Base-by-base conservation (phyloP, 495 filamentous ascomycete genomes). In the Oidiodendron maius region DNA sequence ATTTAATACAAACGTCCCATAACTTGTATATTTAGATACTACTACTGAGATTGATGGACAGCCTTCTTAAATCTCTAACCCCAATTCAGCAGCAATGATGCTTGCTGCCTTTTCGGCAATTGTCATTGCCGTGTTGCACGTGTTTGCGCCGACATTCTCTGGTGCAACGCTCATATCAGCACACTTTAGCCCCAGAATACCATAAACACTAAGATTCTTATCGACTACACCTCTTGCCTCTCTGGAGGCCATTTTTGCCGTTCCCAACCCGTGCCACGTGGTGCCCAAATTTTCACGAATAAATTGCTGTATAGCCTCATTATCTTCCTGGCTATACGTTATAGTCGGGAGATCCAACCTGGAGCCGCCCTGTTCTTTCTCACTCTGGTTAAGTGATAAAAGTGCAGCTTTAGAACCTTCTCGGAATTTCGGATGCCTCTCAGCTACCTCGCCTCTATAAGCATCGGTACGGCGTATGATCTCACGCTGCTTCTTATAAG, bases 81-180 rank as follows among this genome's bases (percentile, higher is more conserved):
- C 70, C 17, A 82, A 59, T 53, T 82, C 69, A 52, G 65, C 60
- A 3, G 70, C 71, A 55, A 78, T 67, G 20, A 84, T 74, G 37
- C 72, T 68, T 1, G 81, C 79, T 15, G 70, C 79, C 64, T 75
- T 82, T 63, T 84, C 80, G 6, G 78, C 79, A 32, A 84, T 61
- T 28, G 72, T 52, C 52, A 84, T 57, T 1, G 79, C 81, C 1
- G 74, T 79, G 51, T 79, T 81, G 45, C 72, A 71, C 2, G 79
- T 83, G 55, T 85, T 85, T 6, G 75, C 74, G 11, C 53, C 77
- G 1, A 84, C 74, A 57, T 83, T 83, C 52, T 68, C 64, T 2
- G 80, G 78, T 13, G 63, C 64, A 26, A 82, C 69, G 28, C 65
- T 77, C 2, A 77, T 74, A 57, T 82, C 78, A 0, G 74, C 71